Evolutionary conservation across 345 rosid species (phyloP), one percentile per base, ranked within the genome.

Genomic region (Heritiera littoralis): DNA sequence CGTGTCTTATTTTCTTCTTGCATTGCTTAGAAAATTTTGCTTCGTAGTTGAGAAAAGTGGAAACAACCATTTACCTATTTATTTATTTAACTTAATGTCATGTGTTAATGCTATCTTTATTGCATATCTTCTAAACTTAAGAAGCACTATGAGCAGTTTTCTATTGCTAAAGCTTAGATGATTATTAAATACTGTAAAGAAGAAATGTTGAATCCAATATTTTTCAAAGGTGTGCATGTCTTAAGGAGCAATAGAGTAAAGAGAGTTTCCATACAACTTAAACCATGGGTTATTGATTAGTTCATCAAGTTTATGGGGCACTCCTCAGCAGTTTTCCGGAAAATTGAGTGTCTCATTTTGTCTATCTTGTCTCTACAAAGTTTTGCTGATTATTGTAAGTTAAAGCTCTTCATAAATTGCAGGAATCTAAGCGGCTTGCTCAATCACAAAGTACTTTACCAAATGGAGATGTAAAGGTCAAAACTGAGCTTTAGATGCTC

Each of bases 381-480:
- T 69, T 23, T 30, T 4, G 7, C 51, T 63, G 49, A 61, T 15
- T 32, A 6, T 13, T 30, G 7, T 32, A 58, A 73, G 17, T 83
- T 12, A 56, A 45, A 41, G 59, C 28, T 74, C 11, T 35, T 83
- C 46, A 0, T 81, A 13, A 13, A 30, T 75, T 88, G 73, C 91
- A 95, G 99, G 99, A 94, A 84, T 78, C 89, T 8, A 95, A 91
- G 80, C 87, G 93, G 77, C 84, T 86, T 84, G 91, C 94, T 7
- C 95, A 92, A 70, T 84, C 90, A 11, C 98, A 92, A 83, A 90
- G 84, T 79, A 80, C 81, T 51, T 87, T 93, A 74, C 94, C 97
- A 56, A 93, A 95, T 86, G 98, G 98, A 77, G 98, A 94, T 75
- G 85, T 90, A 69, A 93, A 89, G 84, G 87, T 90, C 63, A 90